A percentile compares a stretch with the other conserved stretches of the same genome.
Evolutionary conservation across 2,329 filamentous ascomycete genomes (phyloP).

Genomic region (Sporothrix phasma): DNA sequence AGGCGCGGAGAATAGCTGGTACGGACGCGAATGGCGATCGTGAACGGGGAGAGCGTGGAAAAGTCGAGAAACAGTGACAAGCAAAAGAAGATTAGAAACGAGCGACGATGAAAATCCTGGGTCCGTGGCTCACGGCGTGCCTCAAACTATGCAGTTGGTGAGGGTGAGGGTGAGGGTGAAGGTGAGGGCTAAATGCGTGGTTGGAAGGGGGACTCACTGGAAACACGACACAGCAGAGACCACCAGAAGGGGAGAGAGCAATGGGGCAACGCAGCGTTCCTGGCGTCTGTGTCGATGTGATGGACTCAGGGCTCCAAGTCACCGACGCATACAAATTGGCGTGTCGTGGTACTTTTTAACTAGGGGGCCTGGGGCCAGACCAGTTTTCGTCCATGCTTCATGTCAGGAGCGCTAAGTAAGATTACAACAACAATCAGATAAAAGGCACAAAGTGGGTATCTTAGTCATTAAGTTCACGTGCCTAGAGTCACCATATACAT

Average conservation of each 20-base stretch:
- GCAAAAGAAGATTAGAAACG: background rate
- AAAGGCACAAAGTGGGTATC: background rate
- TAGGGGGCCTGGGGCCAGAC: background rate
- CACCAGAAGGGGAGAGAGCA: constrained; percentile 3
- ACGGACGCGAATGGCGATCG: constrained; percentile 6
- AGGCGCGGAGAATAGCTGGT: background rate
- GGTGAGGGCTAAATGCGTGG: background rate
- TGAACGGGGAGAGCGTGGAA: background rate
- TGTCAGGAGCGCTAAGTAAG: background rate
- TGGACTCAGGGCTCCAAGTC: background rate
- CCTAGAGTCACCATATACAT: background rate
- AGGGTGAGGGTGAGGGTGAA: background rate
- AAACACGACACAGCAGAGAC: background rate
- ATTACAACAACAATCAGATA: background rate
- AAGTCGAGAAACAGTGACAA: background rate
- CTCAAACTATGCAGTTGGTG: background rate
- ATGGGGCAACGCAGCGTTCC: background rate
- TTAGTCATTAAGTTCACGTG: too few species aligned
- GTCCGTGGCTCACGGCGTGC: constrained; percentile 4
- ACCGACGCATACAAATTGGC: constrained; percentile 2
- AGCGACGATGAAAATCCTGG: background rate
- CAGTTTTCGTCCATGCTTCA: constrained; percentile 10
- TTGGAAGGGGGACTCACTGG: background rate
- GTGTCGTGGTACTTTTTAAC: constrained; percentile 9
- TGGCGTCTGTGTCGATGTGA: constrained; percentile 6